Evolutionary conservation across 306 rosid species (phyloP).

Genomic region (Elaeagnus macrophylla): DNA sequence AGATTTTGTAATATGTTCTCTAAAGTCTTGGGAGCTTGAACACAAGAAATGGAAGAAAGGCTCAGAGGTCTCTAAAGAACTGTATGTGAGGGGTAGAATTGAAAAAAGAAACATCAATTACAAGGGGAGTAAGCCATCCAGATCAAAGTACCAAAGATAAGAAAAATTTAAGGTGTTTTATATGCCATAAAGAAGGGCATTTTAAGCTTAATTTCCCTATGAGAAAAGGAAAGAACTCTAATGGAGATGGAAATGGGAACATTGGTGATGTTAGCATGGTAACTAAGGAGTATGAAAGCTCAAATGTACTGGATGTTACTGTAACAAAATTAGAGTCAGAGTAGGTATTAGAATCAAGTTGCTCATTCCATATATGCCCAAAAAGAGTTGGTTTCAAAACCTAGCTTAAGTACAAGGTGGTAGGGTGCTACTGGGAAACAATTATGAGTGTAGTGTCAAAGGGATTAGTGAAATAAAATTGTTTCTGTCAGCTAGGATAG

Average conservation of each 20-base stretch:
- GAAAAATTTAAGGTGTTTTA: background rate
- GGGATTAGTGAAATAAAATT: background rate
- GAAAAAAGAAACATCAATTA: too few relatives aligned
- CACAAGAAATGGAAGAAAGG: too few relatives aligned
- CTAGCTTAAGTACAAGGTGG: background rate
- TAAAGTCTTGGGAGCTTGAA: too few relatives aligned
- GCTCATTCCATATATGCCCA: background rate
- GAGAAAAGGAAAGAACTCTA: background rate
- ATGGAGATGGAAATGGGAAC: too few relatives aligned
- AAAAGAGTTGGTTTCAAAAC: background rate
- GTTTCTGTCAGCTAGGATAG: background rate
- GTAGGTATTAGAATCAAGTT: background rate
- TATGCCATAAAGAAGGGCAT: background rate
- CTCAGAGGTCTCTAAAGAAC: too few relatives aligned
- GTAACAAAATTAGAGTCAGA: too few relatives aligned
- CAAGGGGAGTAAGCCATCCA: too few relatives aligned
- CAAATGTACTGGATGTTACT: rapidly evolving
- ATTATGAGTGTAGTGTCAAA: background rate
- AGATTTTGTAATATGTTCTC: too few relatives aligned
- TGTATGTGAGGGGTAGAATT: too few relatives aligned
- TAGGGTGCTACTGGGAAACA: background rate
- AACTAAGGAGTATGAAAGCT: background rate
- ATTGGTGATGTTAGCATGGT: background rate
- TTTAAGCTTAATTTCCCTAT: background rate
- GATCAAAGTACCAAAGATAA: too few relatives aligned